Percentiles rank a stretch among this genome's conserved stretches.
Evolutionary conservation across 768 basidiomycete genomes (phyloP).

Genomic region (Podaxis rugospora): DNA sequence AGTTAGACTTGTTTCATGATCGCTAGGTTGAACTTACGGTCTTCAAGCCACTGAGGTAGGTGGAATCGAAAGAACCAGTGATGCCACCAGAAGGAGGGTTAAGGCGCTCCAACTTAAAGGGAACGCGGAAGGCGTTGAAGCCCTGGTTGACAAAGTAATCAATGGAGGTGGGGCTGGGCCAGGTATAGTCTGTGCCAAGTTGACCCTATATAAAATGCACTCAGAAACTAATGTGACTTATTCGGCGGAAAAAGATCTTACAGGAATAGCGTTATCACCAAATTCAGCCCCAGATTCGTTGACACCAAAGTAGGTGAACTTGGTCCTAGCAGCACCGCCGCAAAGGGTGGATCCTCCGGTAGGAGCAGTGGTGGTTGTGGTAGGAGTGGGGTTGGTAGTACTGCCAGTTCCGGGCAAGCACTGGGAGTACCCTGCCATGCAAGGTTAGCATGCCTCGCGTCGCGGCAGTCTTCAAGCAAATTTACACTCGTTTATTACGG

Average conservation of each 20-base stretch:
- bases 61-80: constrained; percentile 46
- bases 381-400: constrained; percentile 13
- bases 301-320: constrained; percentile 62
- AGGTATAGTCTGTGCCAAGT: constrained; percentile 43
- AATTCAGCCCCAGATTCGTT: constrained; percentile 64
- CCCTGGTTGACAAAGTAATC: constrained; percentile 54
- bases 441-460: not conserved
- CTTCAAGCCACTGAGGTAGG: constrained; percentile 49
- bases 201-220: constrained; percentile 22
- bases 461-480: not conserved
- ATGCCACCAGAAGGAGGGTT: constrained; percentile 49
- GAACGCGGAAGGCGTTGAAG: constrained; percentile 60
- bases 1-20: not conserved
- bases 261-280: constrained; percentile 44
- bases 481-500: constrained; percentile 35
- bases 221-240: not conserved
- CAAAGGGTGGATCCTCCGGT: not conserved
- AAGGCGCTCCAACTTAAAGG: constrained; percentile 57
- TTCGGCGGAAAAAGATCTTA: constrained; percentile 18
- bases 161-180: constrained; percentile 38
- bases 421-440: constrained; percentile 38
- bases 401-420: constrained; percentile 31
- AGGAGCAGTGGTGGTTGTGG: constrained; percentile 9
- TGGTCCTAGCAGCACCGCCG: constrained; percentile 27
- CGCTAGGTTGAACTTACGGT: constrained; percentile 25